Conservation (phyloP, 75 land plant genomes). For the Cunninghamia lanceolata region DNA sequence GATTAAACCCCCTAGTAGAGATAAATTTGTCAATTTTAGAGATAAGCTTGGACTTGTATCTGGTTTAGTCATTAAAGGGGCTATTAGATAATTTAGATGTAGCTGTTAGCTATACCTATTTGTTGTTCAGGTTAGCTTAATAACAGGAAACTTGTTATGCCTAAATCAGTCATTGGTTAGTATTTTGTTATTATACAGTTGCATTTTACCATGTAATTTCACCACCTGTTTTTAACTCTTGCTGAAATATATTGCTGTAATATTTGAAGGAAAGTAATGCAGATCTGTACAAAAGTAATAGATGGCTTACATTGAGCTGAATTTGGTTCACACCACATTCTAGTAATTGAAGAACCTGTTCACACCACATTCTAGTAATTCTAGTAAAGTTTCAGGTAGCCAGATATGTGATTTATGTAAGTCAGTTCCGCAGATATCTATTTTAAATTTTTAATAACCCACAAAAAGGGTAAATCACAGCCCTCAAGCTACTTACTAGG, state of each 20-base stretch:
- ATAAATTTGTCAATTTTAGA: no score
- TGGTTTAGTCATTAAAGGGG: no score
- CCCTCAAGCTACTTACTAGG: not conserved
- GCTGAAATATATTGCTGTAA: not conserved
- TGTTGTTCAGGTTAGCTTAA: no score
- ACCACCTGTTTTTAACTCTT: no score
- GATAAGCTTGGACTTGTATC: no score
- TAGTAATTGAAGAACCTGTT: not conserved
- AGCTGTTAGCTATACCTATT: no score
- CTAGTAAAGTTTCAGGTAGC: not conserved
- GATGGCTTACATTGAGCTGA: not conserved
- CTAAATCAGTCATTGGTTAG: no score
- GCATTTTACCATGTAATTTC: no score
- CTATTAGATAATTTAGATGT: no score
- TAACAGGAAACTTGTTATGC: no score
- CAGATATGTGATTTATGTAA: not conserved
- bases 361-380: not conserved
- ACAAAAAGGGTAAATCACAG: not conserved
- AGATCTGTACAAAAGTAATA: not conserved
- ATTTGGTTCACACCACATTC: not conserved
- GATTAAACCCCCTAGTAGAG: no score
- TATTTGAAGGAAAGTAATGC: not conserved
- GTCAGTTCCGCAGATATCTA: not conserved
- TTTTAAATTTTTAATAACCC: not conserved
- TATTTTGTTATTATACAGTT: no score